phyloP scores from a whole-genome alignment of 306 rosid genomes.

The Quercus ilex region DNA sequence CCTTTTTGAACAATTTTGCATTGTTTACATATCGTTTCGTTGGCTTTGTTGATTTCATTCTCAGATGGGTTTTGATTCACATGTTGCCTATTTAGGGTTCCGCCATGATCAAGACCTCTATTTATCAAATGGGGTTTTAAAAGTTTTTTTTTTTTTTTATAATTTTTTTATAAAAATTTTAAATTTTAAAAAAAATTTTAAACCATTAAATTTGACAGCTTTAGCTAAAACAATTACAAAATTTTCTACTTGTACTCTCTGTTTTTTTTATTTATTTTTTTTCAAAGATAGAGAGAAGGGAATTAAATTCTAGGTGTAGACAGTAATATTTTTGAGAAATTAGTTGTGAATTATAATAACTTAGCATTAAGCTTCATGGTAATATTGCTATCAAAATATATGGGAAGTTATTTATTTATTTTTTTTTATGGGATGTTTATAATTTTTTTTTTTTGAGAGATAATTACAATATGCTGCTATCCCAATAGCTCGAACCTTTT shows the following conservation, averaged over 20 bases:
- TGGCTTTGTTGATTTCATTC: slow-evolving; percentile 3
- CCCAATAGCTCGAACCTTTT: too few species aligned
- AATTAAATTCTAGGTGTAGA: background rate
- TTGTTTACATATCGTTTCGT: background rate
- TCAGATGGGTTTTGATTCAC: slow-evolving; percentile 8
- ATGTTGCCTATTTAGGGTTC: background rate
- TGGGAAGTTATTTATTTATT: background rate
- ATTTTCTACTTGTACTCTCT: too few species aligned
- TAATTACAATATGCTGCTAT: too few species aligned
- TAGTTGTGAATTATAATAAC: background rate
- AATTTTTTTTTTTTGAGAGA: too few species aligned
- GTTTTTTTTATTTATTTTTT: background rate
- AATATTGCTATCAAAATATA: background rate
- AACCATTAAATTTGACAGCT: background rate
- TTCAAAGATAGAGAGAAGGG: background rate
- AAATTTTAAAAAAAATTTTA: background rate
- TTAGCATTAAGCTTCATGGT: slow-evolving; percentile 1
- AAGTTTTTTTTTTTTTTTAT: background rate
- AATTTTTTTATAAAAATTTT: too few species aligned
- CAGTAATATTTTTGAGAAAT: slow-evolving; percentile 20
- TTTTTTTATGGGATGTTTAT: too few species aligned
- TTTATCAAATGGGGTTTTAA: background rate
- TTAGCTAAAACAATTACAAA: background rate
- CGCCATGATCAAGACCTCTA: background rate
- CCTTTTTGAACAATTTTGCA: background rate